Percentiles rank a stretch among this genome's conserved stretches.
These are phyloP conservation scores for Diutina ranongensis DNA, from an alignment of 1,139 yeast genomes.

Conservation along the genomic window DNA sequence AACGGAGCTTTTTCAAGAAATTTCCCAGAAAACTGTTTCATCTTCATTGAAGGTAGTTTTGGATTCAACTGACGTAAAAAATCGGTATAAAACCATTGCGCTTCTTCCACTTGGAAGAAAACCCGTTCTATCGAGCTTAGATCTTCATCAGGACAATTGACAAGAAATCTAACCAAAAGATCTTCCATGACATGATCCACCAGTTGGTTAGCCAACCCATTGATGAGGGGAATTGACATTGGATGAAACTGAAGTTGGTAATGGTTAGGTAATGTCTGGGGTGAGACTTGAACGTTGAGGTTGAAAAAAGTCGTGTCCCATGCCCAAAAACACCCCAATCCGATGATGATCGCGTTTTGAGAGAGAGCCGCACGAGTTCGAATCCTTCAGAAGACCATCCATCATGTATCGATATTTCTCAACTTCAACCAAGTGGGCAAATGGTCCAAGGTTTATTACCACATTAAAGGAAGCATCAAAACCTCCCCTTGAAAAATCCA, in stretches of 20 bases:
- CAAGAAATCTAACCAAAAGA: constrained; percentile 75
- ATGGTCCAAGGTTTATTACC: constrained; percentile 9
- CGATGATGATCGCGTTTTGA: neutral
- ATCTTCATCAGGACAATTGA: constrained; percentile 89
- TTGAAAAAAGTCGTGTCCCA: neutral
- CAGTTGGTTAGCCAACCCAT: constrained; percentile 45
- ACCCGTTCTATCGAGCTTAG: constrained; percentile 77
- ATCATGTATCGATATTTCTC: neutral
- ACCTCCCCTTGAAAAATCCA: constrained; percentile 11
- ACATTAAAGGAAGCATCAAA: constrained; percentile 11
- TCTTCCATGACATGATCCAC: constrained; percentile 79
- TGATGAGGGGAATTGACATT: constrained; percentile 47
- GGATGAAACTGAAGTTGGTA: no score
- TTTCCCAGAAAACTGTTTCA: constrained; percentile 66
- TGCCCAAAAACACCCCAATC: no score
- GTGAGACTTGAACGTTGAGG: neutral
- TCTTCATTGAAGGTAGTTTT: constrained; percentile 62
- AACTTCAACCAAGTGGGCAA: neutral
- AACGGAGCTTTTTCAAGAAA: constrained; percentile 73
- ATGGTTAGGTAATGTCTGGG: no score
- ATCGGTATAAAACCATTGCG: constrained; percentile 96
- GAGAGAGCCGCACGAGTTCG: no score
- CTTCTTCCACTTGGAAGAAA: constrained; percentile 93
- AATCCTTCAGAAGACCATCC: no score
- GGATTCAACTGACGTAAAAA: constrained; percentile 69